Conservation (phyloP, 1,139 yeast genomes). For the Blastobotrys malaysiensis region DNA sequence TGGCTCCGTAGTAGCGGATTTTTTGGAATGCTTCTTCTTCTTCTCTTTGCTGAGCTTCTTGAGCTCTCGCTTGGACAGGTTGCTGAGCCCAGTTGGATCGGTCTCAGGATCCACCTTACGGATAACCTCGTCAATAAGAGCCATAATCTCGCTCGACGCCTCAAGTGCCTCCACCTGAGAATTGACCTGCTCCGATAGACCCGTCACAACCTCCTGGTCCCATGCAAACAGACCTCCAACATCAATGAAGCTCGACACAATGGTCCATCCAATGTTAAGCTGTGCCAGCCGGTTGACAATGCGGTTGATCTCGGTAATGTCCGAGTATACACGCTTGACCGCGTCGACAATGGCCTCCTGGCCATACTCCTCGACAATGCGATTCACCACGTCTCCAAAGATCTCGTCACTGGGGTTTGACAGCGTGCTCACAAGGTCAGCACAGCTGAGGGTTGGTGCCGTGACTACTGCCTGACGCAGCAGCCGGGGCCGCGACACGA, state of each 20-base stretch:
- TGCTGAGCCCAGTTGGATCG: conserved; percentile 18
- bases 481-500: conserved; percentile 52
- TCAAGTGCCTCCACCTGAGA: conserved; percentile 47
- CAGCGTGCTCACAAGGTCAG: conserved; percentile 59
- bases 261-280: conserved; percentile 51
- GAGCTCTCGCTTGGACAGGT: conserved; percentile 17
- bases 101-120: conserved; percentile 26
- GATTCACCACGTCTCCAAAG: conserved; percentile 60
- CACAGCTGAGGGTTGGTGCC: conserved; percentile 61
- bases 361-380: conserved; percentile 57
- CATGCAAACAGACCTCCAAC: conserved; percentile 69
- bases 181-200: conserved; percentile 43
- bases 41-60: conserved; percentile 25
- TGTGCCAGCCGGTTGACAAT: conserved; percentile 40
- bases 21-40: conserved; percentile 15
- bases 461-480: conserved; percentile 78
- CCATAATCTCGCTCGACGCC: conserved; percentile 48
- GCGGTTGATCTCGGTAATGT: conserved; percentile 30
- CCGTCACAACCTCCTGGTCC: conserved; percentile 44
- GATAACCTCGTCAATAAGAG: conserved; percentile 50
- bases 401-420: conserved; percentile 51
- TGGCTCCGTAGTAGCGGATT: conserved; percentile 4
- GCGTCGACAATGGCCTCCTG: conserved; percentile 25
- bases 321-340: conserved; percentile 17
- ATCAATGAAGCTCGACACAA: conserved; percentile 61